These are phyloP conservation scores for Jamesozyma rosinii DNA, from an alignment of 805 yeast species.

Conservation along the genomic window DNA sequence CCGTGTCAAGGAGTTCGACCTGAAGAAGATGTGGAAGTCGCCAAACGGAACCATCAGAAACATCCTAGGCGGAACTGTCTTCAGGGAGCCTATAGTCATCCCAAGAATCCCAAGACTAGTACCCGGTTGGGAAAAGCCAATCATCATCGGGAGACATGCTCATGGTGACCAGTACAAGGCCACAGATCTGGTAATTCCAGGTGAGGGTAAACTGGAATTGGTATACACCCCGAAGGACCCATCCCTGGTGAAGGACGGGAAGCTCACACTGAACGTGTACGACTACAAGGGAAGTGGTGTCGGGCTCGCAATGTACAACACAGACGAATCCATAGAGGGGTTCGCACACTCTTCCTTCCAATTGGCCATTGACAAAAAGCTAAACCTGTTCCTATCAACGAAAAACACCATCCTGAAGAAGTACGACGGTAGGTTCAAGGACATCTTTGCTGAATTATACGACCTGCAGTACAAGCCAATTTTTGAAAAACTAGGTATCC, in stretches of 20 bases:
- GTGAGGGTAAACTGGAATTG: slow-evolving; percentile 53
- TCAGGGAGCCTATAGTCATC: slow-evolving; percentile 75
- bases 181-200: slow-evolving; percentile 58
- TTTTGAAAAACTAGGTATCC: slow-evolving; percentile 53
- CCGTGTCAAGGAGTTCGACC: slow-evolving; percentile 62
- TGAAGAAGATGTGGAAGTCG: slow-evolving; percentile 77
- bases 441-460: slow-evolving; percentile 61
- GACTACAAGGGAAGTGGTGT: slow-evolving; percentile 56
- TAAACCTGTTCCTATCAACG: slow-evolving; percentile 62
- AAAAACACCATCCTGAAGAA: slow-evolving; percentile 75
- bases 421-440: slow-evolving; percentile 77
- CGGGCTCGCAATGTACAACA: slow-evolving; percentile 75
- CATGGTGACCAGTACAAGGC: slow-evolving; percentile 81
- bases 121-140: slow-evolving; percentile 75
- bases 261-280: slow-evolving; percentile 36
- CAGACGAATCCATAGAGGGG: slow-evolving; percentile 66
- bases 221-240: slow-evolving; percentile 59
- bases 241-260: slow-evolving; percentile 28
- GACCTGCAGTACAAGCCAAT: slow-evolving; percentile 46
- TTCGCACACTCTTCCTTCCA: slow-evolving; percentile 76
- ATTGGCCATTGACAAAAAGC: slow-evolving; percentile 54
- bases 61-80: slow-evolving; percentile 73
- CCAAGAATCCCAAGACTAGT: slow-evolving; percentile 68
- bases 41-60: slow-evolving; percentile 82
- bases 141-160: slow-evolving; percentile 79